Conservation (phyloP, 139 green algal genomes). For the Pleodorina starrii region DNA sequence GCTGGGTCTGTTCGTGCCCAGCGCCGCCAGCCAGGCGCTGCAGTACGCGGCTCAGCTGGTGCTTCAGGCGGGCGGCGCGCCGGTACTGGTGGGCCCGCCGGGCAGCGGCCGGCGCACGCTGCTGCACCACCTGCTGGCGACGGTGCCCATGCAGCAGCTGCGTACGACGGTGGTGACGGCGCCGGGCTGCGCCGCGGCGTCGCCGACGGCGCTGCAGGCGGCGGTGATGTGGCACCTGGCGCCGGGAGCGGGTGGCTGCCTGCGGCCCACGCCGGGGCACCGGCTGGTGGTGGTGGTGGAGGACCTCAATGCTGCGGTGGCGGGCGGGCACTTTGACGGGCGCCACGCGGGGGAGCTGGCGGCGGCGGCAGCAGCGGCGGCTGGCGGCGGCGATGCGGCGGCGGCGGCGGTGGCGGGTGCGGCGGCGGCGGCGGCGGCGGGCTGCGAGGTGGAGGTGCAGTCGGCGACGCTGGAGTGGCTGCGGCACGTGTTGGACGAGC, state of each 20-base stretch:
- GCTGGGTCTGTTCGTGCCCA: constrained; percentile 53
- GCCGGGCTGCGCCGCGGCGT: background rate
- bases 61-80: constrained; percentile 46
- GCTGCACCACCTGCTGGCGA: constrained; percentile 54
- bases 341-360: constrained; percentile 11
- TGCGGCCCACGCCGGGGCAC: constrained; percentile 48
- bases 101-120: constrained; percentile 54
- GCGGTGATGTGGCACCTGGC: constrained; percentile 49
- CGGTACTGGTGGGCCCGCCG: constrained; percentile 48
- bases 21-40: constrained; percentile 19
- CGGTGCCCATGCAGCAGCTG: constrained; percentile 12
- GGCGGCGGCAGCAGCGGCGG: constrained; percentile 42
- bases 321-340: background rate
- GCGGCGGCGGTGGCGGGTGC: constrained; percentile 14
- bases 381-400: constrained; percentile 11
- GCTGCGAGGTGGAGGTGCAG: constrained; percentile 31
- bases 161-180: constrained; percentile 3
- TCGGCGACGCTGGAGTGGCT: constrained; percentile 57
- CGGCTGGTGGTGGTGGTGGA: constrained; percentile 60
- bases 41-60: constrained; percentile 49
- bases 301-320: constrained; percentile 46
- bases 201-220: constrained; percentile 40
- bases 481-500: constrained; percentile 40
- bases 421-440: background rate
- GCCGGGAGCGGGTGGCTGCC: background rate